Percentiles rank a stretch among this genome's conserved stretches.
Evolutionary conservation across 208 protist genomes (phyloP).

Genomic region (Plasmodiophora brassicae): DNA sequence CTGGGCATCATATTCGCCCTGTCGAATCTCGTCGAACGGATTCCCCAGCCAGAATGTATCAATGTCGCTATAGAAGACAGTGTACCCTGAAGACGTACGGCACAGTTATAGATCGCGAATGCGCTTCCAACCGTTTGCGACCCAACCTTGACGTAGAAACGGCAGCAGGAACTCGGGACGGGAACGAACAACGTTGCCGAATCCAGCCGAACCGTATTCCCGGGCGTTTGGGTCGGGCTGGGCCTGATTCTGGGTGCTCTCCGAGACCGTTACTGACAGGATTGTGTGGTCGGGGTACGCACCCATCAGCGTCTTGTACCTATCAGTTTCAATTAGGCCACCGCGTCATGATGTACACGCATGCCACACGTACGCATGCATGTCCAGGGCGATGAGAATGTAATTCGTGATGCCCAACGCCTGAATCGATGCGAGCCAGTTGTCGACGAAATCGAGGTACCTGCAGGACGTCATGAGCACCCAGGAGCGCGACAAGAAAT

Average conservation of each 20-base stretch:
- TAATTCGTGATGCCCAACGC: not conserved
- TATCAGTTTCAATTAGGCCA: not conserved
- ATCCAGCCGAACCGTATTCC: not conserved
- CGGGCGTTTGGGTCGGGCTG: not conserved
- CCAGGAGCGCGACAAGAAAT: too few relatives aligned
- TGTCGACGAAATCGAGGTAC: not conserved
- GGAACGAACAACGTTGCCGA: not conserved
- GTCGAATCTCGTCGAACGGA: not conserved
- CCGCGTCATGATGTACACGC: not conserved
- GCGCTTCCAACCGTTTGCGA: not conserved
- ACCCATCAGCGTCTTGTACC: not conserved
- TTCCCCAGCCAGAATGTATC: not conserved
- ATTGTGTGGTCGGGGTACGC: not conserved
- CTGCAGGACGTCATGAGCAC: too few relatives aligned
- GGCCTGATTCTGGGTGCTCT: too few relatives aligned
- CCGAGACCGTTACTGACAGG: not conserved
- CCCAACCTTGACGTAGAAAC: not conserved
- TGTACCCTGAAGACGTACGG: not conserved
- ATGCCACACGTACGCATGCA: not conserved
- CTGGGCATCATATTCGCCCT: not conserved
- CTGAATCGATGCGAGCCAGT: not conserved
- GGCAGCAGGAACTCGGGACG: not conserved
- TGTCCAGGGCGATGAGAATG: not conserved
- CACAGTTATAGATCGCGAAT: not conserved
- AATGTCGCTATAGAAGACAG: not conserved